Percentiles rank a stretch among this genome's conserved stretches.
Evolutionary conservation across 2,329 filamentous ascomycete genomes (phyloP).

Genomic region (Zasmidium angulare): DNA sequence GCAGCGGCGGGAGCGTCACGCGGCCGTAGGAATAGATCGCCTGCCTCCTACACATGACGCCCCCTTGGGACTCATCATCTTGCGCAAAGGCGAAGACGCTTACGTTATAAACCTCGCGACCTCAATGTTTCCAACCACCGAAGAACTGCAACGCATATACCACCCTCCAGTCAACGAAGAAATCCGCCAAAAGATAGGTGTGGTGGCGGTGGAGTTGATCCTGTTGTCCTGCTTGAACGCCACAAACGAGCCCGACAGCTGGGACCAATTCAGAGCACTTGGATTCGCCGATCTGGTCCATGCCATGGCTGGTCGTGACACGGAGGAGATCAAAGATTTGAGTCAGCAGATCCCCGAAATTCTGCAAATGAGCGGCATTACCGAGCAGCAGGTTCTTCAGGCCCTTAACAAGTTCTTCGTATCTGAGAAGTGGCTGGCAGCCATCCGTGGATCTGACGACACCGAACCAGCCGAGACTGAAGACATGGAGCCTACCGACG

Average conservation of each 20-base stretch:
- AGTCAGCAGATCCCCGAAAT: neutral
- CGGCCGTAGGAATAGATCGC: constrained; percentile 6
- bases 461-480: constrained; percentile 28
- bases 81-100: constrained; percentile 14
- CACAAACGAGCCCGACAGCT: neutral
- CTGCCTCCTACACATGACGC: constrained; percentile 12
- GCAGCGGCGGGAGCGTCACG: constrained; percentile 13
- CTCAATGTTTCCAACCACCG: constrained; percentile 7
- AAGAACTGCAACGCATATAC: constrained; percentile 10
- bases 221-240: constrained; percentile 1
- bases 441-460: neutral
- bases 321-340: neutral
- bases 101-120: constrained; percentile 14
- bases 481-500: constrained; percentile 18
- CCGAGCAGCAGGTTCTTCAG: constrained; percentile 13
- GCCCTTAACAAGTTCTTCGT: constrained; percentile 17
- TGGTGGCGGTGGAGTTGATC: neutral
- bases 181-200: neutral
- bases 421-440: constrained; percentile 10
- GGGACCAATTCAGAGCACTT: neutral
- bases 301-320: constrained; percentile 1
- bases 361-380: neutral
- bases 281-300: constrained; percentile 3
- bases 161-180: neutral
- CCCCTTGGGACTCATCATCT: constrained; percentile 16